phyloP scores from a whole-genome alignment of 805 yeast species.

The Lipomyces oligophaga region DNA sequence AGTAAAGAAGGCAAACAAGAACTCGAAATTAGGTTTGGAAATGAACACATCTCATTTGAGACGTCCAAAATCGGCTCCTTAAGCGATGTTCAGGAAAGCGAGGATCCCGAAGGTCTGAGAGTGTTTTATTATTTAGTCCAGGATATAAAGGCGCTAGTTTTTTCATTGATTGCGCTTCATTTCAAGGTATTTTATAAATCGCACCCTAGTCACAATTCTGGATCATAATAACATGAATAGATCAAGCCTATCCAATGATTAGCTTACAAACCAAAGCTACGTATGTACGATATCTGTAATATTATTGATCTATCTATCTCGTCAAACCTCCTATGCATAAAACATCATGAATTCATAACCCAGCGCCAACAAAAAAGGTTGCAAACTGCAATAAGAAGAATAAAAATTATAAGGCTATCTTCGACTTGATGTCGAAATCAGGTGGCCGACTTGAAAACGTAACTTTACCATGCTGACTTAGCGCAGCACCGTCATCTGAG shows the following conservation, averaged over 20 bases:
- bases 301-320: neutral
- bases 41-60: slow-evolving; percentile 38
- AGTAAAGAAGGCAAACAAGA: slow-evolving; percentile 44
- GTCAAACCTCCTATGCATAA: neutral
- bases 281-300: slow-evolving; percentile 4
- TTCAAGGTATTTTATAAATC: slow-evolving; percentile 37
- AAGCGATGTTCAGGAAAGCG: slow-evolving; percentile 40
- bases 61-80: slow-evolving; percentile 43
- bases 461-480: slow-evolving; percentile 31
- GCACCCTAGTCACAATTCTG: neutral
- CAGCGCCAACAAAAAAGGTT: neutral
- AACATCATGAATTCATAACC: neutral
- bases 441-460: slow-evolving; percentile 32
- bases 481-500: slow-evolving; percentile 34
- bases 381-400: neutral
- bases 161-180: slow-evolving; percentile 43
- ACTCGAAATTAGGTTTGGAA: slow-evolving; percentile 41
- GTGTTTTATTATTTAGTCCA: slow-evolving; percentile 45
- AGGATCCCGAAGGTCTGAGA: slow-evolving; percentile 46
- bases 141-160: slow-evolving; percentile 44
- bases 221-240: no score
- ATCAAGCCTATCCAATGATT: slow-evolving; percentile 18
- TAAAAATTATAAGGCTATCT: slow-evolving; percentile 25
- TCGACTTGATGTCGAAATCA: slow-evolving; percentile 30
- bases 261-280: neutral